Percentiles rank a stretch among this genome's conserved stretches.
phyloP scores from a whole-genome alignment of 1,284 basidiomycete genomes.

The Athelia sp. region DNA sequence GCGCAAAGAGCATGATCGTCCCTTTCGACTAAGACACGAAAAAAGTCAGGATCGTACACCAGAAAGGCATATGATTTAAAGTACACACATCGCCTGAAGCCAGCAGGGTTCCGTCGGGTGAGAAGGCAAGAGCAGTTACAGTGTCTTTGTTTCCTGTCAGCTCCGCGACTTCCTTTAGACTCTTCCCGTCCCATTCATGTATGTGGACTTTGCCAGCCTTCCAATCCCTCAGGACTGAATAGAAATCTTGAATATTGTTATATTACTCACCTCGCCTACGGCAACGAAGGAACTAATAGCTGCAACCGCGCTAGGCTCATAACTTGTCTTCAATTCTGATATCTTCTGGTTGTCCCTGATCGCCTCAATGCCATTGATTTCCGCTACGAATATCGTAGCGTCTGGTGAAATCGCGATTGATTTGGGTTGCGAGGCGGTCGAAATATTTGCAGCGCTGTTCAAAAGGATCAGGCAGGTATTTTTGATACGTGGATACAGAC shows the following conservation, averaged over 20 bases:
- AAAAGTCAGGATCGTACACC: neutral
- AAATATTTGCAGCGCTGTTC: slow-evolving; percentile 39
- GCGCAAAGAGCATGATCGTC: slow-evolving; percentile 70
- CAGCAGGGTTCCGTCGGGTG: slow-evolving; percentile 69
- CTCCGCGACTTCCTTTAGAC: slow-evolving; percentile 45
- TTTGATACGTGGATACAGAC: no score
- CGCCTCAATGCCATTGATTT: slow-evolving; percentile 63
- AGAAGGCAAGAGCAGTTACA: slow-evolving; percentile 79
- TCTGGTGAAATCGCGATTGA: slow-evolving; percentile 58
- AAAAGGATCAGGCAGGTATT: neutral
- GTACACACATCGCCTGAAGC: slow-evolving; percentile 76
- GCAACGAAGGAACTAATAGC: slow-evolving; percentile 53
- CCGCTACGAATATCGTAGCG: slow-evolving; percentile 70
- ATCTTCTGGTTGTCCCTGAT: slow-evolving; percentile 65
- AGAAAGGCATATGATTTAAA: neutral
- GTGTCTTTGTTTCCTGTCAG: slow-evolving; percentile 71
- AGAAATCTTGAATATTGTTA: slow-evolving; percentile 2
- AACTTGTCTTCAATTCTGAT: slow-evolving; percentile 48
- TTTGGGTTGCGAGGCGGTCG: slow-evolving; percentile 70
- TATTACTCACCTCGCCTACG: slow-evolving; percentile 60
- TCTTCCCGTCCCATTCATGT: slow-evolving; percentile 64
- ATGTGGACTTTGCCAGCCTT: slow-evolving; percentile 76
- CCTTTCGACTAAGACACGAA: slow-evolving; percentile 60
- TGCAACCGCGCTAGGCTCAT: slow-evolving; percentile 53
- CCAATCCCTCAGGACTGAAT: neutral